Evolutionary conservation across 2,329 filamentous ascomycete genomes (phyloP), one percentile per base, ranked within the genome.

Genomic region (Colletotrichum sp.): DNA sequence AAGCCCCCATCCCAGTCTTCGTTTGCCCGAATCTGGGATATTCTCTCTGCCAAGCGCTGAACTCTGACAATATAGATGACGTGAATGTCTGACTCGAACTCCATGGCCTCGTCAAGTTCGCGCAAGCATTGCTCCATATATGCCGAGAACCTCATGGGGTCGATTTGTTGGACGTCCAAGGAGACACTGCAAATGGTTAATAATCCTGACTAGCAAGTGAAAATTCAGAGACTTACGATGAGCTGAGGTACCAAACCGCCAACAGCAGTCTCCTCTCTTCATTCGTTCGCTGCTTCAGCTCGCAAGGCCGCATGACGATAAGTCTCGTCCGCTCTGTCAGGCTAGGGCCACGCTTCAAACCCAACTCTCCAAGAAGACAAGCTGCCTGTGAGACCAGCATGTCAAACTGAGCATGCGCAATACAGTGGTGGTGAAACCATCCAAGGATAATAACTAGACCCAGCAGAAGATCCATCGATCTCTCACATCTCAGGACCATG

Each of bases 381-480:
- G 85, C 81, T 2, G 89, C 87, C 24, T 92, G 78, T 10, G 87
- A 84, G 4, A 91, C 80, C 5, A 91, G 81, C 68, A 89, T 90
- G 78, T 87, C 87, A 15, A 91, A 80, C 75, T 91, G 90, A 1
- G 86, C 84, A 68, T 91, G 89, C 80, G 88, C 84, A 76, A 90
- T 85, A 77, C 89, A 90, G 79, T 91, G 89, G 67, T 90, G 88
- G 63, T 91, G 89, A 71, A 90, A 90, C 84, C 86, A 91, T 0
- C 86, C 86, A 4, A 89, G 77, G 30, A 90, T 85, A 1, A 90
- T 85, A 4, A 91, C 80, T 5, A 91, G 85, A 0, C 88, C 87
- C 71, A 88, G 84, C 0, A 91, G 80, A 4, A 90, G 79, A 72
- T 91, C 89, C 13, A 91, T 77, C 0, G 89, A 90, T 18, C 88